Percentiles rank a stretch among this genome's conserved stretches.
phyloP scores from a whole-genome alignment of 208 protist species.

The Blastocrithidia nonstop region DNA sequence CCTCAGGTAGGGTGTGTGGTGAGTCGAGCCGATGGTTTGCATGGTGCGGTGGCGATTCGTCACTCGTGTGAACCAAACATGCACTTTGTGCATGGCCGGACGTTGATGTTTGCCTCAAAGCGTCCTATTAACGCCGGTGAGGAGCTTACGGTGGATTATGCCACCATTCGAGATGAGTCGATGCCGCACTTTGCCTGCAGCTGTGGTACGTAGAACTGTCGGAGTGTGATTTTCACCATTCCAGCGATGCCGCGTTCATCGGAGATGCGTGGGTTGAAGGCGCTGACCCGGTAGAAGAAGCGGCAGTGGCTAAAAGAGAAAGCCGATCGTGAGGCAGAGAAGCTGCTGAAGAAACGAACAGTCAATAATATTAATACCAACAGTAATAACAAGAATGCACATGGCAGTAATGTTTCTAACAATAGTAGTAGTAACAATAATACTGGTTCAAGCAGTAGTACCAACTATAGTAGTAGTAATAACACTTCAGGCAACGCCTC shows the following conservation, averaged over 20 bases:
- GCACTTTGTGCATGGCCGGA: slow-evolving; percentile 62
- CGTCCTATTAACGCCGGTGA: slow-evolving; percentile 69
- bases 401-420: slow-evolving; percentile 2
- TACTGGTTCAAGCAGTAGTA: neutral
- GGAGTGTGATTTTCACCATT: slow-evolving; percentile 64
- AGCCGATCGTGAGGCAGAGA: slow-evolving; percentile 51
- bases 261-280: slow-evolving; percentile 36
- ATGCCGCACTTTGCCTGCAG: slow-evolving; percentile 74
- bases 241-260: slow-evolving; percentile 43
- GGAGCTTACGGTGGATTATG: slow-evolving; percentile 81
- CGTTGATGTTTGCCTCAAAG: slow-evolving; percentile 58
- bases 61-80: slow-evolving; percentile 87
- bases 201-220: slow-evolving; percentile 70
- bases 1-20: slow-evolving; percentile 63
- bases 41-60: slow-evolving; percentile 59
- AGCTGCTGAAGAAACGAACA: slow-evolving; percentile 52
- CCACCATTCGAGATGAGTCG: slow-evolving; percentile 54
- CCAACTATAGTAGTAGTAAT: no score
- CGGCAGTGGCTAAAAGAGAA: slow-evolving; percentile 59
- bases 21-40: slow-evolving; percentile 42
- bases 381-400: neutral
- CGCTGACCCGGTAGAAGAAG: slow-evolving; percentile 61
- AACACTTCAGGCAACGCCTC: no score
- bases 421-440: neutral
- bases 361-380: slow-evolving; percentile 2